Conservation (phyloP, 1,139 yeast genomes). For the Diutina pseudorugosa region DNA sequence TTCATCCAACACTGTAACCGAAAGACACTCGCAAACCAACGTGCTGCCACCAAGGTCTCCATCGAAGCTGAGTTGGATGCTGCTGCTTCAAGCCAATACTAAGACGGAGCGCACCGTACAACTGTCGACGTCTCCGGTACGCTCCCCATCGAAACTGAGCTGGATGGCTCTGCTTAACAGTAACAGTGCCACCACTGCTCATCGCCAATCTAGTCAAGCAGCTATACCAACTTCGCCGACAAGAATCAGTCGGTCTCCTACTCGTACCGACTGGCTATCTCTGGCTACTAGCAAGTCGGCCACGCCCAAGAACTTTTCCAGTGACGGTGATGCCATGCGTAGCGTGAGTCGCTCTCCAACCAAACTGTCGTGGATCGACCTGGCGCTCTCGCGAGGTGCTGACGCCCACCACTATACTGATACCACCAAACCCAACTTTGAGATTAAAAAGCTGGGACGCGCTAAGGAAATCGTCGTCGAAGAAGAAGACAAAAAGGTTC, state of each 20-base stretch:
- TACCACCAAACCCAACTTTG: neutral
- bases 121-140: neutral
- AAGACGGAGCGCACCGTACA: neutral
- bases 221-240: neutral
- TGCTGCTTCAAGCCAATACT: neutral
- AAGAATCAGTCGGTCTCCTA: neutral
- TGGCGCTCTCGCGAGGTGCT: neutral
- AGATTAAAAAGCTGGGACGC: neutral
- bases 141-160: neutral
- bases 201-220: neutral
- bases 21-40: neutral
- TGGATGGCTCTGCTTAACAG: slow-evolving; percentile 1
- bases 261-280: neutral
- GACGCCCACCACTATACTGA: neutral
- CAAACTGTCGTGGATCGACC: neutral
- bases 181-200: neutral
- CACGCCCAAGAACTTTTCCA: neutral
- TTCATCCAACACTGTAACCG: neutral
- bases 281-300: neutral
- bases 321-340: neutral
- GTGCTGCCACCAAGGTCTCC: neutral
- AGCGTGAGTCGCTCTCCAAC: neutral
- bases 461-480: neutral
- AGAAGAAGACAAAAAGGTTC: neutral
- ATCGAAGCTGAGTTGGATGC: neutral